A percentile compares a stretch with the other conserved stretches of the same genome.
These are phyloP conservation scores for Syncephalastrum monosporum DNA, from an alignment of 371 early-diverging fungal species.

Conservation along the genomic window DNA sequence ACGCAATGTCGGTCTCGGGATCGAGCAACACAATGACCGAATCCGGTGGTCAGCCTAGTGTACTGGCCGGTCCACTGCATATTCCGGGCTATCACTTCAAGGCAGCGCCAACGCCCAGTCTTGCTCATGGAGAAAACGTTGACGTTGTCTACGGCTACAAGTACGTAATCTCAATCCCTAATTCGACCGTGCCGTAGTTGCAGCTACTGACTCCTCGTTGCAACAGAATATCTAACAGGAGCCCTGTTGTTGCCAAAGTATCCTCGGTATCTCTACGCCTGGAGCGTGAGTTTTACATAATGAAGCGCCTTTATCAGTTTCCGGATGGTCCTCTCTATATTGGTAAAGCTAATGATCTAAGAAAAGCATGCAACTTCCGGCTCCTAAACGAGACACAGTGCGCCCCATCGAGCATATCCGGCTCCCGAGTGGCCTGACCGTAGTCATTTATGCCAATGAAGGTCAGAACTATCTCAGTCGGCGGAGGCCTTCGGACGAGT, in stretches of 20 bases:
- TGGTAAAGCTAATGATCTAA: slow-evolving; percentile 14
- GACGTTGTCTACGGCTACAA: slow-evolving; percentile 40
- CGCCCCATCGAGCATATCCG: slow-evolving; percentile 39
- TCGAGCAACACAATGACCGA: slow-evolving; percentile 16
- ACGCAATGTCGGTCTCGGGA: not conserved
- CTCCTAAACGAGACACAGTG: slow-evolving; percentile 13
- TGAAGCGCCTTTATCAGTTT: slow-evolving; percentile 36
- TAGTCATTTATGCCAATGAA: slow-evolving; percentile 39
- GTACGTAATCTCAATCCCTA: slow-evolving; percentile 11
- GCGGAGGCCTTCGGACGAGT: slow-evolving; percentile 8
- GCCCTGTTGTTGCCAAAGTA: slow-evolving; percentile 39
- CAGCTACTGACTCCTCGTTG: too few relatives aligned
- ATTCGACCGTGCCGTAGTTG: not conserved
- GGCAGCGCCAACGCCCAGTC: slow-evolving; percentile 25
- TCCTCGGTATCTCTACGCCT: slow-evolving; percentile 37
- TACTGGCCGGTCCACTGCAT: slow-evolving; percentile 25
- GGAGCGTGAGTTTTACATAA: slow-evolving; percentile 44
- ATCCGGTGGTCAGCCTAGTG: slow-evolving; percentile 20
- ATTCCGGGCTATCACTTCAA: slow-evolving; percentile 47
- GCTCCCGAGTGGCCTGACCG: slow-evolving; percentile 35
- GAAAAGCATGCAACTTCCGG: not conserved
- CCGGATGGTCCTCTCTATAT: slow-evolving; percentile 32
- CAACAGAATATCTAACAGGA: slow-evolving; percentile 33
- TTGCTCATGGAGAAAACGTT: slow-evolving; percentile 40
- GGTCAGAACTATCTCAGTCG: slow-evolving; percentile 20